Conservation (phyloP, 257 asterid genomes). For the Ilex asprella region DNA sequence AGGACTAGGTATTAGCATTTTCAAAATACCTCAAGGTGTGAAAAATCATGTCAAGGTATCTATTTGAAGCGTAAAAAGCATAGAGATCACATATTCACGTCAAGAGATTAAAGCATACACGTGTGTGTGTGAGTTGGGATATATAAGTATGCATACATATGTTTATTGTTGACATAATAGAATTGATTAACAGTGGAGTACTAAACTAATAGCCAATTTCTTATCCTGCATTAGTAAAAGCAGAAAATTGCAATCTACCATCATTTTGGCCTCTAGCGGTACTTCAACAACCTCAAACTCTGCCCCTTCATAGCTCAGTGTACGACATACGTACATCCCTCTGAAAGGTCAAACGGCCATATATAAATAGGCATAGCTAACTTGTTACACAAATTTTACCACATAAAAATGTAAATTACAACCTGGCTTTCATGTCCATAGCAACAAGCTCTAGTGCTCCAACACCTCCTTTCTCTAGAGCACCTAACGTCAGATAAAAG, state of each 20-base stretch:
- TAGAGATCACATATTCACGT: too few species aligned
- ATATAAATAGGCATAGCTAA: conserved; percentile 18
- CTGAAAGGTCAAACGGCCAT: conserved; percentile 30
- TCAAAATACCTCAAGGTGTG: too few species aligned
- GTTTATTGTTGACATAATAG: too few species aligned
- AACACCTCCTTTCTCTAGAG: conserved; percentile 96
- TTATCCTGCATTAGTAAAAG: conserved; percentile 2
- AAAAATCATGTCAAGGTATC: too few species aligned
- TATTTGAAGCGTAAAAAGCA: too few species aligned
- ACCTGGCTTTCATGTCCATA: conserved; percentile 99
- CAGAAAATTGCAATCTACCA: conserved; percentile 37
- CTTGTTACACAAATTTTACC: conserved; percentile 8
- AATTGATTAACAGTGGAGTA: not conserved
- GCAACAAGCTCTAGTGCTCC: conserved; percentile 99
- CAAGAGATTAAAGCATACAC: too few species aligned
- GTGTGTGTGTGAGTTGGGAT: too few species aligned
- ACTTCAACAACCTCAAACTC: conserved; percentile 98
- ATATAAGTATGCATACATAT: too few species aligned
- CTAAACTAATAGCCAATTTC: not conserved
- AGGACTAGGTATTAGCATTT: too few species aligned
- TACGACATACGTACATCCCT: conserved; percentile 99
- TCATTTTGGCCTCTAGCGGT: conserved; percentile 74
- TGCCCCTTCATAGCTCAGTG: conserved; percentile 90
- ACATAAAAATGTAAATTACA: conserved; percentile 11
- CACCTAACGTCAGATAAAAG: conserved; percentile 41